Evolutionary conservation across 768 basidiomycete genomes (phyloP).

Genomic region (Boletus rubropictus): DNA sequence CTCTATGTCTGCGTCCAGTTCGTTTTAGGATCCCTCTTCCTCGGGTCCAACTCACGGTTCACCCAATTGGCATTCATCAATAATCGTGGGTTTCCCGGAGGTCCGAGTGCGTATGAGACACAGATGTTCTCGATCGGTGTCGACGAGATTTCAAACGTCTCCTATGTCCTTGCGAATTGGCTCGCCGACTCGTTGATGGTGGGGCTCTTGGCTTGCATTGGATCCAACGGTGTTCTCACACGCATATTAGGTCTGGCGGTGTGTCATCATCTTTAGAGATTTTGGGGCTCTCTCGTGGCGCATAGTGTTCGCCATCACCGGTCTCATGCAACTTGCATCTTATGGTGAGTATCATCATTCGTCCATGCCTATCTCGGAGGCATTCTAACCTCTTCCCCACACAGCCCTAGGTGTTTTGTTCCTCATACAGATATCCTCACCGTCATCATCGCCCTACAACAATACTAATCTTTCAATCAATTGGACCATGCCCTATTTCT

Average conservation of each 20-base stretch:
- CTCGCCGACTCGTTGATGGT: constrained; percentile 25
- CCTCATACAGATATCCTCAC: constrained; percentile 22
- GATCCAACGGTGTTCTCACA: neutral
- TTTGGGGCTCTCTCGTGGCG: constrained; percentile 8
- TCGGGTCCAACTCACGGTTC: constrained; percentile 26
- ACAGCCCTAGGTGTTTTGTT: constrained; percentile 25
- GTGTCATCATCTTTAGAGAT: constrained; percentile 25
- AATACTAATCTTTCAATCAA: constrained; percentile 11
- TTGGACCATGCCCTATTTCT: constrained; percentile 27
- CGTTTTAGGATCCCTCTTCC: constrained; percentile 20
- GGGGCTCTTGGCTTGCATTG: neutral
- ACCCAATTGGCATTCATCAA: constrained; percentile 29
- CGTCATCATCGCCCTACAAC: constrained; percentile 24
- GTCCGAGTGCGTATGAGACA: constrained; percentile 20
- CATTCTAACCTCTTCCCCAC: neutral
- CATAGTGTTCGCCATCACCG: constrained; percentile 15
- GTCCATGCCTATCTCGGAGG: neutral
- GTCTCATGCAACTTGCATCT: constrained; percentile 24
- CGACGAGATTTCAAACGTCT: constrained; percentile 23
- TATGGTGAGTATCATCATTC: constrained; percentile 14
- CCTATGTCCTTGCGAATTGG: constrained; percentile 28
- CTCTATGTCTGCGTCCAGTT: constrained; percentile 21
- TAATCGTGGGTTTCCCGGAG: constrained; percentile 23
- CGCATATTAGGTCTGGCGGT: constrained; percentile 25
- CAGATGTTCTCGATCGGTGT: constrained; percentile 26